phyloP scores from a whole-genome alignment of 768 basidiomycete genomes.

The Russula foetens region DNA sequence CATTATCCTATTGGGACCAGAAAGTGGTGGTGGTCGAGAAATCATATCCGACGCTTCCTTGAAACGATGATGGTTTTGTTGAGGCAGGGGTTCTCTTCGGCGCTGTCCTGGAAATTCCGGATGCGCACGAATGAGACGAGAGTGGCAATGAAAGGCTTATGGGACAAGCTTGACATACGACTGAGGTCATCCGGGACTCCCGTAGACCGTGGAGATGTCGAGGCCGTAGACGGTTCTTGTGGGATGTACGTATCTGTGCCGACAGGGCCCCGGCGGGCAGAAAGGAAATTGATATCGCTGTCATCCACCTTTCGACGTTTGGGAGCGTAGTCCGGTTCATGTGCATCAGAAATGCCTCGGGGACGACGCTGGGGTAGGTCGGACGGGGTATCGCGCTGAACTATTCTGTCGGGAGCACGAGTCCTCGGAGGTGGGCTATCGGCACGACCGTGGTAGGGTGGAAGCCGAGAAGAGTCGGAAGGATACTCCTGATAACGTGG shows the following conservation, averaged over 20 bases:
- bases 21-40: neutral
- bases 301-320: slow-evolving; percentile 18
- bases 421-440: slow-evolving; percentile 14
- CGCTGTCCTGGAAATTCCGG: slow-evolving; percentile 17
- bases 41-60: slow-evolving; percentile 8
- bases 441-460: slow-evolving; percentile 6
- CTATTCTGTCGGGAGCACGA: neutral
- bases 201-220: slow-evolving; percentile 15
- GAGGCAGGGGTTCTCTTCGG: slow-evolving; percentile 15
- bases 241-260: slow-evolving; percentile 6
- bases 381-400: slow-evolving; percentile 6
- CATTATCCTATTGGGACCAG: slow-evolving; percentile 4
- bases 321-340: slow-evolving; percentile 10
- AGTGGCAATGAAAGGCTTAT: neutral
- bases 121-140: slow-evolving; percentile 6
- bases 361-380: slow-evolving; percentile 17
- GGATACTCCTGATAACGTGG: slow-evolving; percentile 12
- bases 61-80: slow-evolving; percentile 19
- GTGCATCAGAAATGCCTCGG: slow-evolving; percentile 5
- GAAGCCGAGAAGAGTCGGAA: slow-evolving; percentile 1
- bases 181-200: slow-evolving; percentile 10
- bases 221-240: slow-evolving; percentile 7
- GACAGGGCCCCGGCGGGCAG: slow-evolving; percentile 7
- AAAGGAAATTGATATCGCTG: slow-evolving; percentile 2
- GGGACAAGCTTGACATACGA: slow-evolving; percentile 19